phyloP scores from a whole-genome alignment of 495 filamentous ascomycete genomes.

The Penicillium verhagenii region DNA sequence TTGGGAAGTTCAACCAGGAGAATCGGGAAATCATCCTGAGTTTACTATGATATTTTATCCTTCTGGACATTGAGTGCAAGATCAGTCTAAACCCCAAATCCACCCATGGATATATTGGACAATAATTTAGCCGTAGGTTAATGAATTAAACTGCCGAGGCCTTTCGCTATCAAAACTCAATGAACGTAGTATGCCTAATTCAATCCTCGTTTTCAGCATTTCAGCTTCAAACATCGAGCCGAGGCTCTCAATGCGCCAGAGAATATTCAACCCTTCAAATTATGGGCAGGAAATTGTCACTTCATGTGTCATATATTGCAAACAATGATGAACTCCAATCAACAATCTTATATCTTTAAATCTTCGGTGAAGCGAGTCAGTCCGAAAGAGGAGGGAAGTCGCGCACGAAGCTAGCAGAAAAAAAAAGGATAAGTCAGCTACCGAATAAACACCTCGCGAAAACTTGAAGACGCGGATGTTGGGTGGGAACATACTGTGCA shows the following conservation, averaged over 20 bases:
- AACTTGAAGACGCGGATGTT: neutral
- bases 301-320: constrained; percentile 6
- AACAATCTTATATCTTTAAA: neutral
- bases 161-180: too few species aligned
- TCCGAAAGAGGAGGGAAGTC: constrained; percentile 44
- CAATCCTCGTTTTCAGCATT: too few species aligned
- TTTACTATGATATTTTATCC: too few species aligned
- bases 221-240: too few species aligned
- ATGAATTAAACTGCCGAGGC: too few species aligned
- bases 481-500: constrained; percentile 48
- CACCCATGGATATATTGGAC: too few species aligned
- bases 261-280: neutral
- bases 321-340: neutral
- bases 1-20: too few species aligned
- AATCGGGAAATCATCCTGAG: too few species aligned
- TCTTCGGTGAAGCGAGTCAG: constrained; percentile 30
- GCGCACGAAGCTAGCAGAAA: constrained; percentile 36
- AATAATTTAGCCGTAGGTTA: too few species aligned
- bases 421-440: neutral
- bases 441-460: neutral
- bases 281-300: neutral
- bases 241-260: neutral
- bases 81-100: too few species aligned
- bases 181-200: too few species aligned
- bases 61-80: too few species aligned